Conservation (phyloP, 805 yeast genomes). For the Candida wancherniae region DNA sequence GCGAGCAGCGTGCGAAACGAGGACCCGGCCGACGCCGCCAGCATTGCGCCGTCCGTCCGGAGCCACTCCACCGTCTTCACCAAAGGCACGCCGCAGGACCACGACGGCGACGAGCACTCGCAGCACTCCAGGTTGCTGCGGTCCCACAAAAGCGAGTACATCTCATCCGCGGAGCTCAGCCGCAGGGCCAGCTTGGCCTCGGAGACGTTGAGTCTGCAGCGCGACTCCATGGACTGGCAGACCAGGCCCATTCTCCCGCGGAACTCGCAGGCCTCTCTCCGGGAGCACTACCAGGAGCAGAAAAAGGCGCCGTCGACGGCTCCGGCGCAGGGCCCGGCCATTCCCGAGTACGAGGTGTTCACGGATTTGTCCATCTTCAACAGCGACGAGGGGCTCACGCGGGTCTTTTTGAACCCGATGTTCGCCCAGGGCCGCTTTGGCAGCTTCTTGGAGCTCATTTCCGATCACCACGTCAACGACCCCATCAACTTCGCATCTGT, state of each 20-base stretch:
- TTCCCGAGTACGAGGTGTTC: constrained; percentile 8
- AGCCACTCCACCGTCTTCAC: too few species aligned
- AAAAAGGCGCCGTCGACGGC: constrained; percentile 21
- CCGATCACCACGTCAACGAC: constrained; percentile 31
- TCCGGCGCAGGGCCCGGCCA: constrained; percentile 11
- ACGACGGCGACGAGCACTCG: too few species aligned
- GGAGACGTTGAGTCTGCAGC: too few species aligned
- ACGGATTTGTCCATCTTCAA: constrained; percentile 19
- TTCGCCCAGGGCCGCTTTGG: constrained; percentile 29
- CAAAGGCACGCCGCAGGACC: too few species aligned
- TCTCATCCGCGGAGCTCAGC: background rate
- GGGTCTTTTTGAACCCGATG: constrained; percentile 22
- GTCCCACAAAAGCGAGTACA: background rate
- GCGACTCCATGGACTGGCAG: too few species aligned
- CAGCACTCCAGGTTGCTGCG: too few species aligned
- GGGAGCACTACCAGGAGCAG: constrained; percentile 36
- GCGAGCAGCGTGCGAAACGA: too few species aligned
- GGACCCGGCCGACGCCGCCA: too few species aligned
- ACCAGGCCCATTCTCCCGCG: too few species aligned
- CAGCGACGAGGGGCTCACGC: constrained; percentile 18
- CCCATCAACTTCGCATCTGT: constrained; percentile 36
- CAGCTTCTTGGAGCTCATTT: constrained; percentile 27
- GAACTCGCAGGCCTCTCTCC: too few species aligned
- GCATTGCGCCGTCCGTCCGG: too few species aligned
- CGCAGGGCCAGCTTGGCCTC: constrained; percentile 5